Percentiles rank a stretch among this genome's conserved stretches.
phyloP scores from a whole-genome alignment of 75 land plant species.

The Pinus tabuliformis region DNA sequence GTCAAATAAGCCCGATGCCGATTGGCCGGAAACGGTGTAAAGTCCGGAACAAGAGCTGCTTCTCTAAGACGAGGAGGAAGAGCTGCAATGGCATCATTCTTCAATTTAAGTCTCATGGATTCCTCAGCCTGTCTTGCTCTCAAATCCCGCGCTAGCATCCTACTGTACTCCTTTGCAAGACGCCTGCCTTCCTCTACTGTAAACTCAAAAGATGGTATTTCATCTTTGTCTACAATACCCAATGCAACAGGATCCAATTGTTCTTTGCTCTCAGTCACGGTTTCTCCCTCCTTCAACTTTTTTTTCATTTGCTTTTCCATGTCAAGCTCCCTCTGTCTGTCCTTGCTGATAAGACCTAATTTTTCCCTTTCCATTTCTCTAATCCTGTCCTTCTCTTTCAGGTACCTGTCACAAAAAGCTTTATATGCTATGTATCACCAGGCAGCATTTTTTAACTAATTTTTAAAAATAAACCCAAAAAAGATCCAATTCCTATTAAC shows the following conservation, averaged over 20 bases:
- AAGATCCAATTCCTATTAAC: too few relatives aligned
- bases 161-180: constrained; percentile 86
- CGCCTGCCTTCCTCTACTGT: constrained; percentile 75
- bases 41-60: constrained; percentile 73
- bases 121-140: constrained; percentile 70
- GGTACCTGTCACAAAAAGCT: constrained; percentile 7
- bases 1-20: constrained; percentile 66
- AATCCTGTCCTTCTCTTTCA: constrained; percentile 45
- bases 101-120: constrained; percentile 48
- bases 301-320: constrained; percentile 37
- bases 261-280: constrained; percentile 24
- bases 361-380: constrained; percentile 60
- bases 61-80: constrained; percentile 65
- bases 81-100: constrained; percentile 85
- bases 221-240: constrained; percentile 48
- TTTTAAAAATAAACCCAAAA: too few relatives aligned
- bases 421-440: too few relatives aligned
- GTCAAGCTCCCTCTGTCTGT: constrained; percentile 44
- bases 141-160: constrained; percentile 64
- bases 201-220: constrained; percentile 53
- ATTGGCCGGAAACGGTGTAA: constrained; percentile 62
- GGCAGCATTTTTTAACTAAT: too few relatives aligned
- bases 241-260: constrained; percentile 48
- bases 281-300: constrained; percentile 7
- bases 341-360: constrained; percentile 65